Conservation (phyloP, 371 early-diverging fungal genomes). For the Syncephalastrum monosporum region DNA sequence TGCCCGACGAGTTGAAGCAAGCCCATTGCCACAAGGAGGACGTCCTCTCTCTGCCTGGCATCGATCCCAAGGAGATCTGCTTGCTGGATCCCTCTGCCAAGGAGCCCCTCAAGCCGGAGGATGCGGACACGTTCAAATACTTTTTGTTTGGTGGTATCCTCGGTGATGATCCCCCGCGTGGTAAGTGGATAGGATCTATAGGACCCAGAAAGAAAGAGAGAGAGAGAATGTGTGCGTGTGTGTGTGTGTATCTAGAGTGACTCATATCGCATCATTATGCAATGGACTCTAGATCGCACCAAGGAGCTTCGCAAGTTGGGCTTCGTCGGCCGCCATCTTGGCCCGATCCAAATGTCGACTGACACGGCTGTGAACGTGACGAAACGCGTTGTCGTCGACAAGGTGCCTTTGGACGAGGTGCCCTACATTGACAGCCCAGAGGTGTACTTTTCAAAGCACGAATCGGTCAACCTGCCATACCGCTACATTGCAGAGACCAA, state of each 20-base stretch:
- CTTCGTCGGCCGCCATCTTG: conserved; percentile 77
- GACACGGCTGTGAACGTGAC: conserved; percentile 68
- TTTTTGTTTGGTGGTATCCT: conserved; percentile 84
- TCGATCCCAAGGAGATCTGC: conserved; percentile 62
- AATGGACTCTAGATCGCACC: conserved; percentile 66
- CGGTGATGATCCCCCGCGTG: conserved; percentile 69
- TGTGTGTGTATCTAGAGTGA: too few relatives aligned
- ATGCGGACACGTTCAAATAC: conserved; percentile 68
- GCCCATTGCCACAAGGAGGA: conserved; percentile 62
- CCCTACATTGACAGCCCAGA: conserved; percentile 76
- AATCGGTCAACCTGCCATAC: conserved; percentile 78
- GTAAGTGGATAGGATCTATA: conserved; percentile 24
- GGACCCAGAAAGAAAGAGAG: too few relatives aligned
- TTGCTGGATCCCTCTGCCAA: conserved; percentile 72
- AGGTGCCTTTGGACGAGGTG: conserved; percentile 61
- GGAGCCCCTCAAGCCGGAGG: conserved; percentile 62
- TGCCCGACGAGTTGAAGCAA: conserved; percentile 53
- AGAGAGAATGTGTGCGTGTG: too few relatives aligned
- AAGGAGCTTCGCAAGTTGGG: conserved; percentile 70
- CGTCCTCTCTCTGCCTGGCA: conserved; percentile 56
- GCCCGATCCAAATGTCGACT: conserved; percentile 77
- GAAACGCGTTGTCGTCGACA: conserved; percentile 57
- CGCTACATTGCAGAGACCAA: conserved; percentile 57
- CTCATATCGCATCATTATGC: neutral
- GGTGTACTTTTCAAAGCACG: conserved; percentile 65